Base-by-base conservation (phyloP, 768 basidiomycete genomes). In the Sutorius australiensis region DNA sequence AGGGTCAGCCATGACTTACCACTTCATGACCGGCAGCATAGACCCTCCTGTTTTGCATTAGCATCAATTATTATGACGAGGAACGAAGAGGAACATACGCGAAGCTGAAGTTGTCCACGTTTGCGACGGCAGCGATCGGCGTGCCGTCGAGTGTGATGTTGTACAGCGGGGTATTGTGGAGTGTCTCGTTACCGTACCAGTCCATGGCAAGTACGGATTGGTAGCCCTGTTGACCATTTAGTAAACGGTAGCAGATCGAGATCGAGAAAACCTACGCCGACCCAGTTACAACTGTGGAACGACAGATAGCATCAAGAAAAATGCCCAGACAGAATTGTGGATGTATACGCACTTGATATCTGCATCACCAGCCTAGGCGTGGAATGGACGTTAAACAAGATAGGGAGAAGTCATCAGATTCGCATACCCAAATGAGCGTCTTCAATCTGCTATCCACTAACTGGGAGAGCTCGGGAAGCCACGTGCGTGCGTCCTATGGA, bases 31-130 rank as follows among this genome's bases (percentile, higher is more conserved):
- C 84, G 6, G 83, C 69, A 54, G 63, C 73, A 61, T 72, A 85
- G 0, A 87, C 76, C 11, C 82, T 73, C 55, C 83, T 83, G 34
- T 27, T 14, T 17, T 16, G 36, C 5, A 50, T 27, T 14, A 36
- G 33, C 10, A 3, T 19, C 17, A 17, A 19, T 30, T 32, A 24
- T 16, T 3, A 24, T 9, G 11, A 24, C n/a, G n/a, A 30, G 2
- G 0, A 24, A 42, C 12, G 21, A 33, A 32, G 12, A 13, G 32
- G n/a, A 21, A 77, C 83, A 60, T 52, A 84, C 83, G 82, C 85
- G 64, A 86, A 87, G 0, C 80, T 73, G 61, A 86, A 85, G 53
- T 83, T 82, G 55, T 81, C 82, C 32, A 86, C 79, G 46, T 85
- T 84, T 62, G 82, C 77, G 16, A 84, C 74, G 0, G 82, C 78